Evolutionary conservation across 352 stramenopile species (phyloP).

Genomic region (Phytophthora meadii): DNA sequence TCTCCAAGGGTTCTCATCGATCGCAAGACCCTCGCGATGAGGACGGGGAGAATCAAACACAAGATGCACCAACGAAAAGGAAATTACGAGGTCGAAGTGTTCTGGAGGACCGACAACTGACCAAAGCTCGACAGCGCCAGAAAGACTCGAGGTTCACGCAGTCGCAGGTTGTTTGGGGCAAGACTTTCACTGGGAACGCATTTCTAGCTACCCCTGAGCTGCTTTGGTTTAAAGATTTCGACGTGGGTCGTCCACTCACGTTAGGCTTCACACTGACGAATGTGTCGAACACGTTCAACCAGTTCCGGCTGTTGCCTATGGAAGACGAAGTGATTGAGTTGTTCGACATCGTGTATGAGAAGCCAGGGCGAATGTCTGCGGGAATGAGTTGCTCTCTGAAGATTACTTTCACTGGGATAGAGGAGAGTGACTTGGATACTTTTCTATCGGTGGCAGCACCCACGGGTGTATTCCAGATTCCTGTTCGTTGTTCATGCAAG

Average conservation of each 20-base stretch:
- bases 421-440: slow-evolving; percentile 74
- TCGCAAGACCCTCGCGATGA: slow-evolving; percentile 13
- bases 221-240: slow-evolving; percentile 93
- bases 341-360: slow-evolving; percentile 90
- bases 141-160: slow-evolving; percentile 70
- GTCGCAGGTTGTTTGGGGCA: slow-evolving; percentile 81
- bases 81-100: slow-evolving; percentile 61
- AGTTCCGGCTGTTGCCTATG: slow-evolving; percentile 87
- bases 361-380: slow-evolving; percentile 90
- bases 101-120: slow-evolving; percentile 67
- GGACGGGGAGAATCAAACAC: slow-evolving; percentile 17
- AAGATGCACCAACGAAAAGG: slow-evolving; percentile 3
- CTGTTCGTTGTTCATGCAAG: slow-evolving; percentile 84
- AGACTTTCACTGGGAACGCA: slow-evolving; percentile 76
- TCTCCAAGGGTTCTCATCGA: slow-evolving; percentile 3
- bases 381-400: slow-evolving; percentile 82
- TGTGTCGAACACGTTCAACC: slow-evolving; percentile 92
- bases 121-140: slow-evolving; percentile 44
- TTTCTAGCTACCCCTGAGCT: slow-evolving; percentile 82
- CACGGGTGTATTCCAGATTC: slow-evolving; percentile 82
- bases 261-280: slow-evolving; percentile 89
- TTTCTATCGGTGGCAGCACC: slow-evolving; percentile 71
- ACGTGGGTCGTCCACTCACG: slow-evolving; percentile 67
- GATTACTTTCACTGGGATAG: slow-evolving; percentile 71
- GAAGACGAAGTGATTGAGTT: slow-evolving; percentile 77